Conservation (phyloP, 1,284 basidiomycete genomes). For the Pascua sp. region DNA sequence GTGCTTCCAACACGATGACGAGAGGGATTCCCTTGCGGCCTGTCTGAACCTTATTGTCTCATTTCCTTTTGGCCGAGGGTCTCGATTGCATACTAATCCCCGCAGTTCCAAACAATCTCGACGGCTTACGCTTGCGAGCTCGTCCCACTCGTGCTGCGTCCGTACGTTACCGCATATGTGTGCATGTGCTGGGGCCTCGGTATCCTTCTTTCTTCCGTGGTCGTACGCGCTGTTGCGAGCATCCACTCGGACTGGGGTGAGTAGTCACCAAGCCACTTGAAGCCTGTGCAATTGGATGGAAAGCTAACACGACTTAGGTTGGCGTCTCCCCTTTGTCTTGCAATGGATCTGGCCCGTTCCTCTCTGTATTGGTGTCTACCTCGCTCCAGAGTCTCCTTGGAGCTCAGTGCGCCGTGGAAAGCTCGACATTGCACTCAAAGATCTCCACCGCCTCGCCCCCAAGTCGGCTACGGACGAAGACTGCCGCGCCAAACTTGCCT, state of each 20-base stretch:
- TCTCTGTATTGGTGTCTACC: slow-evolving; percentile 36
- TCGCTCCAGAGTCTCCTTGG: slow-evolving; percentile 39
- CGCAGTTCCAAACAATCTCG: slow-evolving; percentile 41
- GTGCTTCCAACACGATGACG: too few species aligned
- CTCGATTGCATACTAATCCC: too few species aligned
- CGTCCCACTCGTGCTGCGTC: slow-evolving; percentile 52
- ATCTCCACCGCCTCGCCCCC: slow-evolving; percentile 17
- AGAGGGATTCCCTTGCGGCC: too few species aligned
- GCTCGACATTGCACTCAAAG: slow-evolving; percentile 12
- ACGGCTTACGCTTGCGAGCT: slow-evolving; percentile 55
- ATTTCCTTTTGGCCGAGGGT: too few species aligned
- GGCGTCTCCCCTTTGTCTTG: slow-evolving; percentile 29
- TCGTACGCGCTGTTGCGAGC: slow-evolving; percentile 44
- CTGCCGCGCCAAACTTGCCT: slow-evolving; percentile 25
- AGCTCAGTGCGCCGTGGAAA: slow-evolving; percentile 34
- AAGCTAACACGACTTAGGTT: neutral
- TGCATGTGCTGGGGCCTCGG: slow-evolving; percentile 54
- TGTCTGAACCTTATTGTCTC: too few species aligned
- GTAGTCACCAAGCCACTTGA: neutral
- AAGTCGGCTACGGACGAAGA: slow-evolving; percentile 19
- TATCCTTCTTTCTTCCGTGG: slow-evolving; percentile 50
- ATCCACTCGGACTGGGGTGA: slow-evolving; percentile 39
- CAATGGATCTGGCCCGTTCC: slow-evolving; percentile 47
- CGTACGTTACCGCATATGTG: slow-evolving; percentile 53
- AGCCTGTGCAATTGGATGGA: neutral